Evolutionary conservation across 495 filamentous ascomycete genomes (phyloP).

Genomic region (Penicillium dipodomyicola): DNA sequence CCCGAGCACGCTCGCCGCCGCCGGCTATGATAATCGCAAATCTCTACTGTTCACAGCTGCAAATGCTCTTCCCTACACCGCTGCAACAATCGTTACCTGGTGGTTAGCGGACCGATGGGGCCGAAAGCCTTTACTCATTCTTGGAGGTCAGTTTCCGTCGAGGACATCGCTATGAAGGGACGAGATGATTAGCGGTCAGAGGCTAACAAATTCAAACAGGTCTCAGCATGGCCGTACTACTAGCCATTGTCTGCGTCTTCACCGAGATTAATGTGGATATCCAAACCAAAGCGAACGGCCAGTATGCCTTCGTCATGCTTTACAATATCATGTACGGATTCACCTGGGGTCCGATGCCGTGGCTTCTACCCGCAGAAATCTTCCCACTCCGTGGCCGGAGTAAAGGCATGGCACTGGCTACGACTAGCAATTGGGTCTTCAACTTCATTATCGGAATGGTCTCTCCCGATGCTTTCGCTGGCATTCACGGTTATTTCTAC

Average conservation of each 20-base stretch:
- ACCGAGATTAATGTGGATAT: conserved; percentile 21
- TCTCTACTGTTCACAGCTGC: conserved; percentile 29
- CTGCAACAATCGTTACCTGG: conserved; percentile 30
- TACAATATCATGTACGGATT: conserved; percentile 34
- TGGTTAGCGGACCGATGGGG: conserved; percentile 39
- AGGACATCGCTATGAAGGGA: background rate
- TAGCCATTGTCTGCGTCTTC: conserved; percentile 30
- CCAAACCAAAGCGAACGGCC: conserved; percentile 24
- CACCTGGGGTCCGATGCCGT: conserved; percentile 70
- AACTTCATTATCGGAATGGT: conserved; percentile 76
- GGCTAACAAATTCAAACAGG: conserved; percentile 5
- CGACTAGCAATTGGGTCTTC: conserved; percentile 73
- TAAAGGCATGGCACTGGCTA: conserved; percentile 65
- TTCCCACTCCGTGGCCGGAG: conserved; percentile 68
- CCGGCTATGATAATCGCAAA: conserved; percentile 29
- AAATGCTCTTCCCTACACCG: conserved; percentile 32
- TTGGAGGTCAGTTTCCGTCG: conserved; percentile 20
- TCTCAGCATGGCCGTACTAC: conserved; percentile 25
- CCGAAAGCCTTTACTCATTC: conserved; percentile 38
- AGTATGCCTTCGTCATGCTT: conserved; percentile 43
- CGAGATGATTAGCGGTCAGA: background rate
- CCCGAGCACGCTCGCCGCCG: conserved; percentile 27
- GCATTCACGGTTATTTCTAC: conserved; percentile 64
- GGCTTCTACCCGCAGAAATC: conserved; percentile 69
- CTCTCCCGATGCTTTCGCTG: conserved; percentile 61